Evolutionary conservation across 106 monocot genomes (phyloP), one percentile per base, ranked within the genome.

Genomic region (Phalaenopsis equestris): DNA sequence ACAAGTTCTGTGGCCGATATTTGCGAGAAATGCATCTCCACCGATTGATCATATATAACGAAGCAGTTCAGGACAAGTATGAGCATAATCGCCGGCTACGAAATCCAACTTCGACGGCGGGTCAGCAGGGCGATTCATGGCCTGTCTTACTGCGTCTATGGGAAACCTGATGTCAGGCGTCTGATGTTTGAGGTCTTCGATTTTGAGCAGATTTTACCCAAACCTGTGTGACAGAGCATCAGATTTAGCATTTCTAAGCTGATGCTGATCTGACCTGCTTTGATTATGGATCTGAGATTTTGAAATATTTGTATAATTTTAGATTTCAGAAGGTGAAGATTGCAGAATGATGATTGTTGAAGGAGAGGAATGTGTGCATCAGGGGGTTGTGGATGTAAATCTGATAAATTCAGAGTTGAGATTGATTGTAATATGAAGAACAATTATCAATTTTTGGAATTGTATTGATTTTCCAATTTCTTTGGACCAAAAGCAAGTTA

Each of bases 111-210:
- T 93, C 94, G 1, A 95, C 98, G 2, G 80, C 90, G 0, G 94
- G 95, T 36, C 92, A 99, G 77, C 98, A 99, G 82, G 82, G 94
- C 98, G 1, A 86, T 99, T 38, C 98, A 99, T 57, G 98, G 94
- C 0, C 86, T 99, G 8, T 80, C 93, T 0, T 99, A 99, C 80
- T 81, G 87, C 1, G 93, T 99, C 42, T 99, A 99, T 55, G 98
- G 98, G 14, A 99, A 99, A 67, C 88, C 93, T 1, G 98, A 99
- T 80, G 98, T 99, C 56, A 77, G 98, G 77, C 86, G 98, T 9
- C 83, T 99, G 68, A 99, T 99, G 98, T 99, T 93, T 68, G 93
- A 99, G 81, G 93, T 99, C 67, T 99, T 99, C 46, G 94, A 99
- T 83, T 95, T 95, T 41, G 98, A 99, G 84, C 98, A 93, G 75